Base-by-base conservation (phyloP, 345 rosid genomes). In the Microthlaspi erraticum region DNA sequence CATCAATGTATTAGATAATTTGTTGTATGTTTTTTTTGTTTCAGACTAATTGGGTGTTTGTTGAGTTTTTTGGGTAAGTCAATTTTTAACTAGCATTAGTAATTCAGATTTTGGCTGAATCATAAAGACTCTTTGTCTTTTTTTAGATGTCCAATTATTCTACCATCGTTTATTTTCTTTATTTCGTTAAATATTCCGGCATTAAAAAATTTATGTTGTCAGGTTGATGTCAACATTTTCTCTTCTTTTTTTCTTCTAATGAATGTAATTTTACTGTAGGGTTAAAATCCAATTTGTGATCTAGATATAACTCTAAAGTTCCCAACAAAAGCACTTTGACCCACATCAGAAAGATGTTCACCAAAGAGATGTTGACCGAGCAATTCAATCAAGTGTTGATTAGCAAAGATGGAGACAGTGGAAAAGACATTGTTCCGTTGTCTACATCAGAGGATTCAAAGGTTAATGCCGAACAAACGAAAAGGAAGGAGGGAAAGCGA, bases 351-450 rank as follows among this genome's bases (percentile, higher is more conserved):
- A n/a, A n/a, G n/a, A n/a, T 34, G 33, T 34, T 9, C 2, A 64
- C 13, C 4, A 5, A 11, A 20, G 49, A 43, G 34, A 86, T 87
- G 88, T 72, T 81, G 23, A 78, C 60, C 63, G 72, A 87, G 16
- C 73, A 91, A 60, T 70, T 79, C 31, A 79, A 88, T n/a, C 84
- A 81, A 77, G 77, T 84, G n/a, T 45, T 77, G 51, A 83, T 81
- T 5, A 81, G 82, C 68, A 85, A 89, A 56, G 90, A 83, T 7
- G 92, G 85, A 57, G 87, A 86, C 0, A 81, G 79, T 7, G 76
- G 83, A 6, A 90, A 86, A 57, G 86, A 86, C 0, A 81, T 80
- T 7, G 76, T 7, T 8, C 19, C 67, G 5, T 31, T 66, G 46
- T 19, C 52, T 34, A 48, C 51, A 1, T 67, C 53, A 42, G 70